A percentile compares a stretch with the other conserved stretches of the same genome.
Conservation (phyloP, 176 grass and related monocot genomes). For the Eleusine coracana region DNA sequence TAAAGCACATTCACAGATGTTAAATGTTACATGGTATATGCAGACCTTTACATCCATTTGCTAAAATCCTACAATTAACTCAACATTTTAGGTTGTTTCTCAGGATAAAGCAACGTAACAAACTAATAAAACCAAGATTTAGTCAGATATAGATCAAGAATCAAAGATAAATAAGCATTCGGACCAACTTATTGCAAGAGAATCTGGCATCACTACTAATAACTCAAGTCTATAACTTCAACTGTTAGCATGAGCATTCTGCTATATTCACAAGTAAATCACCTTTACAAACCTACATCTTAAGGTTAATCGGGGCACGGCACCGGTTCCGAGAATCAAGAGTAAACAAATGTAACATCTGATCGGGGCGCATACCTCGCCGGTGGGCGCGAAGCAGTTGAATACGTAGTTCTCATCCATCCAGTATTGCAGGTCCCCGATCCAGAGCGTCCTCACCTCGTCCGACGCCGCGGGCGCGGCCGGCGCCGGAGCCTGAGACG, state of each 20-base stretch:
- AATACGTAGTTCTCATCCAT: slow-evolving; percentile 96
- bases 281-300: neutral
- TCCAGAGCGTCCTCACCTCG: slow-evolving; percentile 94
- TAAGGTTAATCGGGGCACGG: no score
- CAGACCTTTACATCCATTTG: neutral
- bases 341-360: neutral
- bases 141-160: neutral
- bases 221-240: neutral
- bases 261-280: slow-evolving; percentile 9
- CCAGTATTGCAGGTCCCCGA: slow-evolving; percentile 94
- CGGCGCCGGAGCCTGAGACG: neutral
- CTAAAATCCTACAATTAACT: neutral
- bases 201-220: neutral
- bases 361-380: slow-evolving; percentile 60
- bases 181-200: neutral
- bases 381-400: slow-evolving; percentile 66
- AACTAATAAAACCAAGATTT: neutral
- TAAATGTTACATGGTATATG: neutral
- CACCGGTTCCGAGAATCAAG: neutral
- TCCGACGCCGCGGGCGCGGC: slow-evolving; percentile 49
- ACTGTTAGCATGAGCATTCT: neutral
- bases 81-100: neutral
- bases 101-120: neutral
- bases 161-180: neutral
- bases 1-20: neutral